Evolutionary conservation across 179 eudicot species (phyloP), one percentile per base, ranked within the genome.

Genomic region (Silene vulgaris): DNA sequence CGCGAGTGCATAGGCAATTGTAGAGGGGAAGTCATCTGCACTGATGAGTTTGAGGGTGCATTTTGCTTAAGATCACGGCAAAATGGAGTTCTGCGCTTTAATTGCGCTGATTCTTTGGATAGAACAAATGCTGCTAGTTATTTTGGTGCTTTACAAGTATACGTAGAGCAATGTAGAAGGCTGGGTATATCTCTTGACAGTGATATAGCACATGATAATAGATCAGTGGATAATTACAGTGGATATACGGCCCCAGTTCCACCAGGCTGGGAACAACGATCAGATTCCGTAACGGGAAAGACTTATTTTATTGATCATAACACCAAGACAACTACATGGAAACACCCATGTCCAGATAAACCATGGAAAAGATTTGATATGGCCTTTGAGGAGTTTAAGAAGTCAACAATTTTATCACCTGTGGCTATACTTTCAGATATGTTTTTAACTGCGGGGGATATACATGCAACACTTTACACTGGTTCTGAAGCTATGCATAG

Each of bases 401-500:
- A 90, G 80, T 92, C 97, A 70, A 92, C 98, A 56, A 92, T 92
- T 59, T 83, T 94, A 69, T 90, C 94, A 68, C 98, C 98, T 45
- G 80, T 92, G 65, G 84, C 91, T 80, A 90, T 87, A 77, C 84
- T 94, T 61, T 91, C 98, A 84, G 98, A 92, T 77, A 80, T 94
- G 70, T 94, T 94, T 83, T 79, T 94, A 66, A 82, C 82, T 80
- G 97, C 98, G 75, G 98, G 98, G 40, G 98, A 94, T 85, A 88
- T 92, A 79, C 98, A 94, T 78, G 98, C 98, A 54, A 94, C 98
- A 11, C 83, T 94, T 71, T 94, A 94, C 82, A 94, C 98, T 82
- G 98, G 98, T 65, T 94, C 98, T 64, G 92, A 90, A 86, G 98
- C 98, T 63, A 94, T 94, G 98, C 98, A 94, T 74, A 94, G 98